Evolutionary conservation across 2,329 filamentous ascomycete species (phyloP).

Genomic region (Calonectria montana): DNA sequence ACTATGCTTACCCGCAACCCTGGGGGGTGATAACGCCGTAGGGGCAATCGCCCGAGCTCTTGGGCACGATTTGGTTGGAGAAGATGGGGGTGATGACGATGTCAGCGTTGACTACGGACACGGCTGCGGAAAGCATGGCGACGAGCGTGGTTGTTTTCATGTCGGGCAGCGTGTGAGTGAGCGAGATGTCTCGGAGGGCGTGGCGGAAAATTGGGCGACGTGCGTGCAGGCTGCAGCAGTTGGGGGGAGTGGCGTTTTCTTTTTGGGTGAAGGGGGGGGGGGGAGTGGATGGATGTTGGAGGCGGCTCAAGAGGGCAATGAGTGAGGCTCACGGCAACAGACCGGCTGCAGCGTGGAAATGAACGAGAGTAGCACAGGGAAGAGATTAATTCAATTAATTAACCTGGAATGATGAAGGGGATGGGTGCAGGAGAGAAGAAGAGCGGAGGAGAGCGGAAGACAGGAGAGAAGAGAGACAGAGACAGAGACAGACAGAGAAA

Average conservation of each 20-base stretch:
- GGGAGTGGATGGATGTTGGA: background rate
- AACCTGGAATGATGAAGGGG: background rate
- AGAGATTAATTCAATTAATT: conserved; percentile 33
- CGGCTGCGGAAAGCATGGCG: conserved; percentile 56
- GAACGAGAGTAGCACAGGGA: conserved; percentile 1
- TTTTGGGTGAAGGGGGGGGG: background rate
- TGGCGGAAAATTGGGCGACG: background rate
- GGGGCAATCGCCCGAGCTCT: conserved; percentile 62
- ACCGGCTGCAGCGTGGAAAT: conserved; percentile 20
- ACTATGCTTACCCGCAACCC: conserved; percentile 65
- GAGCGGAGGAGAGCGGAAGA: background rate
- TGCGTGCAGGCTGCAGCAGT: background rate
- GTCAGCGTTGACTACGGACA: conserved; percentile 61
- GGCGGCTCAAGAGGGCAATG: background rate
- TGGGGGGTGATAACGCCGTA: conserved; percentile 67
- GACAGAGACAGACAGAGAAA: conserved; percentile 2
- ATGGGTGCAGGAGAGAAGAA: conserved; percentile 3
- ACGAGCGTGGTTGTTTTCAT: conserved; percentile 46
- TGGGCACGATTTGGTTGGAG: conserved; percentile 62
- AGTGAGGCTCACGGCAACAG: conserved; percentile 9
- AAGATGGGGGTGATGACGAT: conserved; percentile 67
- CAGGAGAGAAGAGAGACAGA: conserved; percentile 10
- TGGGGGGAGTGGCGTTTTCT: background rate
- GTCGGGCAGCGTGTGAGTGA: conserved; percentile 19
- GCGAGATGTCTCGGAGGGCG: background rate